A percentile compares a stretch with the other conserved stretches of the same genome.
Evolutionary conservation across 768 basidiomycete genomes (phyloP).

Genomic region (Trametes coccinea): DNA sequence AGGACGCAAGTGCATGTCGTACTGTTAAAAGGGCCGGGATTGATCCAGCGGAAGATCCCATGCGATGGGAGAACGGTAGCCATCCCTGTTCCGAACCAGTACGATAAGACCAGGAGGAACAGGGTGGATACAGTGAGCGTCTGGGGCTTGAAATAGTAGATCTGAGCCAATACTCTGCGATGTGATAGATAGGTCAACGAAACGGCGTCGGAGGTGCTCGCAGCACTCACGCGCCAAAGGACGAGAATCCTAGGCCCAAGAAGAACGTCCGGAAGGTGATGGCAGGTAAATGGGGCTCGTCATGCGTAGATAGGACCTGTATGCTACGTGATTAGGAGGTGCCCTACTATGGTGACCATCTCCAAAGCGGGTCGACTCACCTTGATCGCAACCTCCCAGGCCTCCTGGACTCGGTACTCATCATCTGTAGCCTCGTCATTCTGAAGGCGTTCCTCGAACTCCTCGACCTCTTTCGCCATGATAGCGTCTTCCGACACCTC

Average conservation of each 20-base stretch:
- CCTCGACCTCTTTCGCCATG: slow-evolving; percentile 32
- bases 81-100: slow-evolving; percentile 49
- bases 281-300: slow-evolving; percentile 41
- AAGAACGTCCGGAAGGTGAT: slow-evolving; percentile 60
- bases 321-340: neutral
- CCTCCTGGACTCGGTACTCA: slow-evolving; percentile 38
- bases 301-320: slow-evolving; percentile 37
- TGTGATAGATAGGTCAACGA: neutral
- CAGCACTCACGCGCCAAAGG: slow-evolving; percentile 51
- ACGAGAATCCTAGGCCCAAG: slow-evolving; percentile 53
- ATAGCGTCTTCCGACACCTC: slow-evolving; percentile 26
- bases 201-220: neutral
- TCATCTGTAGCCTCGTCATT: slow-evolving; percentile 35
- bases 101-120: slow-evolving; percentile 55
- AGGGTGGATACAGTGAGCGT: slow-evolving; percentile 50
- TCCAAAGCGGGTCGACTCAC: slow-evolving; percentile 19
- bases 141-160: slow-evolving; percentile 46
- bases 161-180: slow-evolving; percentile 35
- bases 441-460: slow-evolving; percentile 34
- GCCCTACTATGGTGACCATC: neutral
- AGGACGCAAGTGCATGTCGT: slow-evolving; percentile 17
- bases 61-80: slow-evolving; percentile 35
- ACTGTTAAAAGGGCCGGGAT: slow-evolving; percentile 43
- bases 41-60: slow-evolving; percentile 35
- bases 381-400: slow-evolving; percentile 44